A percentile compares a stretch with the other conserved stretches of the same genome.
Evolutionary conservation across 2,329 filamentous ascomycete genomes (phyloP).

Genomic region (Tolypocladium sp.): DNA sequence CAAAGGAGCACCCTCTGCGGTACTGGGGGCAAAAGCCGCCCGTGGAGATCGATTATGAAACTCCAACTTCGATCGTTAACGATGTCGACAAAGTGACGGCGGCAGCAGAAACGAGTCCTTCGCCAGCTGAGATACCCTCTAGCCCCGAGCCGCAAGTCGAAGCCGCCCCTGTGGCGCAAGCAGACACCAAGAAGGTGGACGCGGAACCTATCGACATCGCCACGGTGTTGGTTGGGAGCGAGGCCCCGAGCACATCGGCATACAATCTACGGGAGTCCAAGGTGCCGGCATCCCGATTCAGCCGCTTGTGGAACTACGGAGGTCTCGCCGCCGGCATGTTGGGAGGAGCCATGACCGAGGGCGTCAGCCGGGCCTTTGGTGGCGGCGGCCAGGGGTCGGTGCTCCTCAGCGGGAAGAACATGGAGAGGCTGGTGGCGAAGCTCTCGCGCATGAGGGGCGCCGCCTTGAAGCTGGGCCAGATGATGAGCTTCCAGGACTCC

Average conservation of each 20-base stretch:
- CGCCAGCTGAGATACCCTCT: slow-evolving; percentile 1
- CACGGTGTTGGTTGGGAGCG: slow-evolving; percentile 13
- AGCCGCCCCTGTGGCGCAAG: not conserved
- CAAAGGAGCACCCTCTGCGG: slow-evolving; percentile 27
- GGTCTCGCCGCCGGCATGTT: slow-evolving; percentile 93
- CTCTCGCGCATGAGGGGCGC: slow-evolving; percentile 94
- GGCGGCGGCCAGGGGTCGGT: slow-evolving; percentile 61
- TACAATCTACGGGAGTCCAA: slow-evolving; percentile 80
- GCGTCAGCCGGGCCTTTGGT: slow-evolving; percentile 70
- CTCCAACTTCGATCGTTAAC: not conserved
- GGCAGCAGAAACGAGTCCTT: not conserved
- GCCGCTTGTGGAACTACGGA: slow-evolving; percentile 89
- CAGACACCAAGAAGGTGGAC: slow-evolving; percentile 1
- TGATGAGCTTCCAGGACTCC: slow-evolving; percentile 96
- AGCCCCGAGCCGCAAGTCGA: not conserved
- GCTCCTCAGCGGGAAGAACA: slow-evolving; percentile 80
- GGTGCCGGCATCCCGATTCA: slow-evolving; percentile 79
- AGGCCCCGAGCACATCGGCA: slow-evolving; percentile 11
- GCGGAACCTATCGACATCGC: slow-evolving; percentile 11
- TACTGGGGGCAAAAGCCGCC: slow-evolving; percentile 21
- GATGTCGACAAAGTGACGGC: not conserved
- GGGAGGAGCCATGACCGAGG: slow-evolving; percentile 80
- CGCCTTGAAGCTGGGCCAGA: slow-evolving; percentile 92
- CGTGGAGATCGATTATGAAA: slow-evolving; percentile 3
- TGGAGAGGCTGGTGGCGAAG: slow-evolving; percentile 87